Evolutionary conservation across 176 grass and related monocot species (phyloP), one percentile per base, ranked within the genome.

Genomic region (Hordeum marinum): DNA sequence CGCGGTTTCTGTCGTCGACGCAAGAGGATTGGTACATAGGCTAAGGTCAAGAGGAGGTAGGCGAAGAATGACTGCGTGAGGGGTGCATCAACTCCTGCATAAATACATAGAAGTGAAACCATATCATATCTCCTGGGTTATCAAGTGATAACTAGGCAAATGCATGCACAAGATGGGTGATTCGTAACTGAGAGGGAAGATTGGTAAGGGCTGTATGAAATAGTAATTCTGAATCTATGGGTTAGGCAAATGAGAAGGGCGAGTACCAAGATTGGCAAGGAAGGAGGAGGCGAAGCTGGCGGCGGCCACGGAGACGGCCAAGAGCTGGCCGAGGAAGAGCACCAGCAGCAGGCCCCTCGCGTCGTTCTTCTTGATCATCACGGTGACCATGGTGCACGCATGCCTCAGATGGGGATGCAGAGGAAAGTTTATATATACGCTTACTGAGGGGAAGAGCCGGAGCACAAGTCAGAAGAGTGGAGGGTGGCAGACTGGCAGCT

Each of bases 11-110:
- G 85, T 8, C 91, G 76, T 32, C 89, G 73, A 42, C 14, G 37
- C 27, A 98, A 71, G 63, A 98, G 68, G 72, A 95, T 87, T 36
- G 89, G 59, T 9, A 85, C 78, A 79, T 98, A 94, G 11, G 94
- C 91, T 12, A 90, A 68, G 29, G 96, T 46, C 59, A 98, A 34
- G 6, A 82, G 45, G 63, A 98, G 50, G 82, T 95, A 95, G 5
- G 89, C 83, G 63, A 95, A 94, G 82, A 95, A 87, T 13, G 93
- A 89, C 1, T 98, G 96, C 6, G 96, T 86, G 62, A 98, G 93
- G 68, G 96, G 96, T 29, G 90, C 57, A 62, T 95, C 83, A 82
- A 79, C 68, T 50, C 91, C 96, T 98, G 70, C 89, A 82, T 32
- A 43, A 23, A 11, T 25, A 36, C 11, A 58, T 20, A 29, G 12